Evolutionary conservation across 2,329 filamentous ascomycete species (phyloP).

Genomic region (Fusarium camptoceras): DNA sequence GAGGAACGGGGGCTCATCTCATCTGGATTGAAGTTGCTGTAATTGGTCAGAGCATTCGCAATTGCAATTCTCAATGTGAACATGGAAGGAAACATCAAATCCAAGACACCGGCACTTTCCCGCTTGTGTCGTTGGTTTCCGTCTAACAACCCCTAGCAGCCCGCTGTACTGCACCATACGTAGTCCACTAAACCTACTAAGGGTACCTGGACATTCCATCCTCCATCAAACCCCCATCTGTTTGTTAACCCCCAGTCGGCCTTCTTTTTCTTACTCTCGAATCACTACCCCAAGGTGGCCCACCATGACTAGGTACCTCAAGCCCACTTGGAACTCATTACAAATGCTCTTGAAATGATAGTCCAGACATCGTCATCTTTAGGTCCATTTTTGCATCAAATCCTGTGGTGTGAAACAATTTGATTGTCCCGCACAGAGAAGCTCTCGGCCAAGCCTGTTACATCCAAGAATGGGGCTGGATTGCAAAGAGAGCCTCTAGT

Average conservation of each 20-base stretch:
- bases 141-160: slow-evolving; percentile 21
- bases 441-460: not conserved
- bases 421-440: slow-evolving; percentile 1
- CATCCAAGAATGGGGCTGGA: slow-evolving; percentile 2
- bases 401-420: not conserved
- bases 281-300: slow-evolving; percentile 31
- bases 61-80: slow-evolving; percentile 9
- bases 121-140: slow-evolving; percentile 29
- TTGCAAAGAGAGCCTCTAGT: not conserved
- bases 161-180: slow-evolving; percentile 5
- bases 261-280: slow-evolving; percentile 1
- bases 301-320: slow-evolving; percentile 22
- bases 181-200: not conserved
- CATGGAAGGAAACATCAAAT: slow-evolving; percentile 22
- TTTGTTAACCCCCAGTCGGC: slow-evolving; percentile 17
- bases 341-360: slow-evolving; percentile 31
- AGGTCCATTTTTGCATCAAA: slow-evolving; percentile 11
- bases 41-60: slow-evolving; percentile 21
- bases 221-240: not conserved
- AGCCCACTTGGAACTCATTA: slow-evolving; percentile 34
- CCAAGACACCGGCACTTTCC: slow-evolving; percentile 36
- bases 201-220: not conserved
- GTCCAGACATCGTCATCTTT: slow-evolving; percentile 23
- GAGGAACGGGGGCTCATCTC: slow-evolving; percentile 11
- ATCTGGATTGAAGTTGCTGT: not conserved